Conservation (phyloP, 2,329 filamentous ascomycete genomes). For the Calonectria honghensis region DNA sequence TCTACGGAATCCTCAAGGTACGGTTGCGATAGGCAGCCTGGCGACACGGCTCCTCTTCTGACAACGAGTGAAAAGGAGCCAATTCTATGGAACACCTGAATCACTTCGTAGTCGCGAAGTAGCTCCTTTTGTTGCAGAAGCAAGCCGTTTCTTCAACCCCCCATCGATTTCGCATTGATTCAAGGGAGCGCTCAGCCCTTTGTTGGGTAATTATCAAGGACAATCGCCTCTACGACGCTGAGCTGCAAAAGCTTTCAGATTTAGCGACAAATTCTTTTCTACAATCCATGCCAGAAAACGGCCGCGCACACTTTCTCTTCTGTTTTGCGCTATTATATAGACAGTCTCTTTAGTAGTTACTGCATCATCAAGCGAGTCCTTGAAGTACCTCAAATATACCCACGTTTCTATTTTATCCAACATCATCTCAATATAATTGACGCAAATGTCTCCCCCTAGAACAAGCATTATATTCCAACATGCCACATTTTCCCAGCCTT, state of each 20-base stretch:
- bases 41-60: not conserved
- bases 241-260: not conserved
- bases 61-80: not conserved
- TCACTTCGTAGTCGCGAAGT: not conserved
- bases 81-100: not conserved
- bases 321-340: not conserved
- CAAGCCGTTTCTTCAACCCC: not conserved
- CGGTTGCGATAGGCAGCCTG: not conserved
- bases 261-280: not conserved
- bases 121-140: not conserved
- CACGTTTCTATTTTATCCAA: not conserved
- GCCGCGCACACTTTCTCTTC: not conserved
- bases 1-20: not conserved
- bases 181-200: not conserved
- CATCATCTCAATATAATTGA: not conserved
- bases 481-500: too few species aligned
- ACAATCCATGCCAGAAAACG: fast-evolving
- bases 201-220: not conserved
- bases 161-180: not conserved
- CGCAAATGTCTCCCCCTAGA: too few species aligned
- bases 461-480: too few species aligned
- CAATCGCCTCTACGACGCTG: not conserved
- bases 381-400: not conserved
- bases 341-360: not conserved
- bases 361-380: not conserved